phyloP scores from a whole-genome alignment of 805 yeast genomes.

The Yamadazyma nakazawae region DNA sequence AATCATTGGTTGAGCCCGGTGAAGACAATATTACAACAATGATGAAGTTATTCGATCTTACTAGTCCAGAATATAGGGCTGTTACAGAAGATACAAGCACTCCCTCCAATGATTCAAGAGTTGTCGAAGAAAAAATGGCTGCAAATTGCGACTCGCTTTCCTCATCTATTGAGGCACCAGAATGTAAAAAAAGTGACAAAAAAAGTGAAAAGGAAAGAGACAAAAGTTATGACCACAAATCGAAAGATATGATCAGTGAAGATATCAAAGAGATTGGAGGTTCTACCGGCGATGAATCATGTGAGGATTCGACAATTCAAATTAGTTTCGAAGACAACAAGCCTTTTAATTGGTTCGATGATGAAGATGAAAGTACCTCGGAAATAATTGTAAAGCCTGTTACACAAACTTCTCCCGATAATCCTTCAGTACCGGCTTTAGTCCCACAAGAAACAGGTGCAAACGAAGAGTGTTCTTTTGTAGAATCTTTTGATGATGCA shows the following conservation, averaged over 20 bases:
- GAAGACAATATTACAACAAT: not conserved
- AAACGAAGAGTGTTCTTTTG: not conserved
- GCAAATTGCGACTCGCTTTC: not conserved
- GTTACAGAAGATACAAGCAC: not conserved
- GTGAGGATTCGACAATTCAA: no score
- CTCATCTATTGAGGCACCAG: not conserved
- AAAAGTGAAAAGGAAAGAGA: no score
- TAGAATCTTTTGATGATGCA: not conserved
- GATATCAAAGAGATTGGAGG: no score
- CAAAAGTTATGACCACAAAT: not conserved
- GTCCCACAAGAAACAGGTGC: not conserved
- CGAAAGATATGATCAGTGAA: not conserved
- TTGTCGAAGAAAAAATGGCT: not conserved
- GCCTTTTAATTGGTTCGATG: not conserved
- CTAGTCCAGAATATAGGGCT: not conserved
- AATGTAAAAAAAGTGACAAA: not conserved
- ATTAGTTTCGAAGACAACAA: not conserved
- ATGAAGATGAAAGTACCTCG: not conserved
- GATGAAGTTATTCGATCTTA: not conserved
- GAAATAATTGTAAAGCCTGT: not conserved
- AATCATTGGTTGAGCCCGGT: not conserved
- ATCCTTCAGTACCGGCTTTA: not conserved
- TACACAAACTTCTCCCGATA: not conserved
- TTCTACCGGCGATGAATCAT: no score
- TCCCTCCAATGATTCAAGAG: not conserved